Evolutionary conservation across 495 filamentous ascomycete genomes (phyloP).

Genomic region (Penicillium macrosclerotiorum): DNA sequence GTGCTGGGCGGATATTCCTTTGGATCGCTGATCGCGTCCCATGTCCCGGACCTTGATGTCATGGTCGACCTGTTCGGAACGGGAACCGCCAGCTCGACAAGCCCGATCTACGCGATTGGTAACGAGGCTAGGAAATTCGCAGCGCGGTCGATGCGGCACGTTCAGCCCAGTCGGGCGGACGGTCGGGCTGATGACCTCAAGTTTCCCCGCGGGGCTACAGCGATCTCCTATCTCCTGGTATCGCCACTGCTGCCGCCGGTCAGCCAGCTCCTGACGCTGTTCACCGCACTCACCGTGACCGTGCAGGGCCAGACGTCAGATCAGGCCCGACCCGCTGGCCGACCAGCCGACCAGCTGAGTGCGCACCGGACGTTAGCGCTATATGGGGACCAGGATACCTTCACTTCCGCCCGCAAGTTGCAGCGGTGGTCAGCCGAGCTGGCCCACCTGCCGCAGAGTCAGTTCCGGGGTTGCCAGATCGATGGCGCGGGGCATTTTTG

Average conservation of each 20-base stretch:
- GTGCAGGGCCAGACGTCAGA: constrained; percentile 20
- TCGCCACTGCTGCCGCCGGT: constrained; percentile 72
- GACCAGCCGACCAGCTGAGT: constrained; percentile 53
- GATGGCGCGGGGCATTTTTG: constrained; percentile 81
- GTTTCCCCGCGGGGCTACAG: constrained; percentile 19
- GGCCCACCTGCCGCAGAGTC: constrained; percentile 28
- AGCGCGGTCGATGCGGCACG: constrained; percentile 46
- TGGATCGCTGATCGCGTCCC: constrained; percentile 74
- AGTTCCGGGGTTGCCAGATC: constrained; percentile 57
- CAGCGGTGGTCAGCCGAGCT: constrained; percentile 67
- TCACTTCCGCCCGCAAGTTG: constrained; percentile 68
- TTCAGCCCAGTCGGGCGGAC: constrained; percentile 12
- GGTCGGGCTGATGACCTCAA: constrained; percentile 1
- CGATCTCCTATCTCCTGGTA: constrained; percentile 70
- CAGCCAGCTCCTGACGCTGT: constrained; percentile 56
- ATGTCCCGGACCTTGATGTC: constrained; percentile 59
- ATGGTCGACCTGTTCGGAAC: constrained; percentile 59
- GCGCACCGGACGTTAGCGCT: constrained; percentile 64
- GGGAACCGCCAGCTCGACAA: constrained; percentile 38
- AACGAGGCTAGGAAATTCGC: constrained; percentile 63
- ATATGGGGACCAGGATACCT: constrained; percentile 72
- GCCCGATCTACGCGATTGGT: constrained; percentile 61
- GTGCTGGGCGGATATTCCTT: constrained; percentile 89
- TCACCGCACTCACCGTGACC: constrained; percentile 37
- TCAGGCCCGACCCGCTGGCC: constrained; percentile 34